Conservation (phyloP, 768 basidiomycete species). For the Clavulina sp. region DNA sequence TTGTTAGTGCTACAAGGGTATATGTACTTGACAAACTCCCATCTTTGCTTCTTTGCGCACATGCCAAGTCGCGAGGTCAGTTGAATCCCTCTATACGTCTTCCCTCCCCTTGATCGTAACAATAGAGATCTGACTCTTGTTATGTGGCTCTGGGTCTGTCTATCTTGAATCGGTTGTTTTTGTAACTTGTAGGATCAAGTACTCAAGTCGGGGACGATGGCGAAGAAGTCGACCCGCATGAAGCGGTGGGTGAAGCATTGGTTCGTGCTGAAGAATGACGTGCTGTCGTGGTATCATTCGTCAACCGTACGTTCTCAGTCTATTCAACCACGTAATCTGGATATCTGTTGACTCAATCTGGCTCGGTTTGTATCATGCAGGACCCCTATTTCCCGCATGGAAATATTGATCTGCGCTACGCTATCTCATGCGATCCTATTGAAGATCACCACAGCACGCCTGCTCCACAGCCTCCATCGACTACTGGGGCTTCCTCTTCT, state of each 20-base stretch:
- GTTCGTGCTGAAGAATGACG: constrained; percentile 93
- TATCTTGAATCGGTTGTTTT: neutral
- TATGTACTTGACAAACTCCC: constrained; percentile 86
- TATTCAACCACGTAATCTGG: neutral
- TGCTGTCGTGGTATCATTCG: constrained; percentile 90
- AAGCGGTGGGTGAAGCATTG: constrained; percentile 91
- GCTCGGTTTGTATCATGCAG: constrained; percentile 23
- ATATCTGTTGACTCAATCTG: neutral
- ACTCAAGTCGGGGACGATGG: constrained; percentile 78
- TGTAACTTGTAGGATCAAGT: constrained; percentile 52
- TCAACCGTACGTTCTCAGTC: constrained; percentile 45
- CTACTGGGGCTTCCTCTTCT: too few relatives aligned
- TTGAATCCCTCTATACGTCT: neutral
- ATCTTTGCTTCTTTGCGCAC: constrained; percentile 93
- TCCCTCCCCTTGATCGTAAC: neutral
- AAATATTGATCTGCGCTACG: constrained; percentile 88
- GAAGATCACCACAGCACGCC: too few relatives aligned
- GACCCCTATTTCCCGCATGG: constrained; percentile 98
- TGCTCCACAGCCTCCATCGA: too few relatives aligned
- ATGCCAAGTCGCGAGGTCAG: constrained; percentile 77
- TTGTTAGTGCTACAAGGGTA: constrained; percentile 80
- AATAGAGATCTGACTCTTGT: neutral
- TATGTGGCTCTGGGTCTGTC: neutral
- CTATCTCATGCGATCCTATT: constrained; percentile 64
- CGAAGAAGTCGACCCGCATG: constrained; percentile 74